Evolutionary conservation across 106 monocot species (phyloP).

Genomic region (Dactylorhiza incarnata): DNA sequence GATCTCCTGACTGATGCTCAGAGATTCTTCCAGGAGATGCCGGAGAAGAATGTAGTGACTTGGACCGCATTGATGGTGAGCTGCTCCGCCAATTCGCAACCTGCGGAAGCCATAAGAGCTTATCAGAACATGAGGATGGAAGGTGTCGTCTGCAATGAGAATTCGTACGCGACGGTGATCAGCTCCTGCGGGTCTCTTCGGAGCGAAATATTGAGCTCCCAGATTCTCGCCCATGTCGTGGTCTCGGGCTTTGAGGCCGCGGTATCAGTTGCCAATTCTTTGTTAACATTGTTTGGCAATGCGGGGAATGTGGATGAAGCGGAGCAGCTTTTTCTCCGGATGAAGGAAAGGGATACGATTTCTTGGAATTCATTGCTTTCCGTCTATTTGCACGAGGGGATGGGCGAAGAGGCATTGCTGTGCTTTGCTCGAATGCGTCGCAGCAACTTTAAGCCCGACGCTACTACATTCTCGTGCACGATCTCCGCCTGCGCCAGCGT

Average conservation of each 20-base stretch:
- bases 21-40: slow-evolving; percentile 58
- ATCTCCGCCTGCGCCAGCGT: slow-evolving; percentile 39
- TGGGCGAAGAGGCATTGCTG: slow-evolving; percentile 32
- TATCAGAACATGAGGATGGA: slow-evolving; percentile 57
- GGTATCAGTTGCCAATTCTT: slow-evolving; percentile 68
- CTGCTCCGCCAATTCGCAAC: slow-evolving; percentile 35
- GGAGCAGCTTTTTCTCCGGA: slow-evolving; percentile 42
- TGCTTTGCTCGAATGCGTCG: slow-evolving; percentile 53
- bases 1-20: slow-evolving; percentile 28
- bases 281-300: slow-evolving; percentile 53
- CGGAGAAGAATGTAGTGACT: slow-evolving; percentile 72
- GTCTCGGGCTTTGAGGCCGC: slow-evolving; percentile 51
- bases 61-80: slow-evolving; percentile 84
- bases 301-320: slow-evolving; percentile 39
- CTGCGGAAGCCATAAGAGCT: slow-evolving; percentile 40
- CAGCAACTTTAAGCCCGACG: slow-evolving; percentile 32
- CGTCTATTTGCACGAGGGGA: slow-evolving; percentile 43
- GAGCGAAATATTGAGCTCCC: slow-evolving; percentile 39
- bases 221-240: slow-evolving; percentile 55
- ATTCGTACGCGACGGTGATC: slow-evolving; percentile 56
- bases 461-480: slow-evolving; percentile 66
- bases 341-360: slow-evolving; percentile 46
- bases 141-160: slow-evolving; percentile 59
- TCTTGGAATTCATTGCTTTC: slow-evolving; percentile 91
- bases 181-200: slow-evolving; percentile 51